A percentile compares a stretch with the other conserved stretches of the same genome.
Conservation (phyloP, 1,284 basidiomycete genomes). For the Gymnopus androsaceus region DNA sequence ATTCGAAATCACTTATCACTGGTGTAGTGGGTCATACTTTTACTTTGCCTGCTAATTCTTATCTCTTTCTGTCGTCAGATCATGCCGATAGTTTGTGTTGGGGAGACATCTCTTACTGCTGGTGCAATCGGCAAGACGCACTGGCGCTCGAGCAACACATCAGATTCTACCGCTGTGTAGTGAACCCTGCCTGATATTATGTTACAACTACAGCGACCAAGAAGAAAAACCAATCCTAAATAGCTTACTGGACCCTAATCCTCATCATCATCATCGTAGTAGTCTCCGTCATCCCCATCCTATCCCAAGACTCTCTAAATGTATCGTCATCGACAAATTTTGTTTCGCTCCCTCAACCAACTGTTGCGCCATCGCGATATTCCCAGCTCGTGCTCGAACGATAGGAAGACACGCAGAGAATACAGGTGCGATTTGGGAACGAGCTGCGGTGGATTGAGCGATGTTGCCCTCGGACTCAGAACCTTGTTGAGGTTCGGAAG, state of each 20-base stretch:
- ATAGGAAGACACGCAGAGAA: conserved; percentile 47
- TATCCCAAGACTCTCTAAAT: conserved; percentile 46
- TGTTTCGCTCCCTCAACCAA: conserved; percentile 48
- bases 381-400: conserved; percentile 42
- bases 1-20: too few relatives aligned
- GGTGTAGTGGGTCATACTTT: too few relatives aligned
- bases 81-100: too few relatives aligned
- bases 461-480: background rate
- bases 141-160: too few relatives aligned
- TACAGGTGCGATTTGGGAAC: conserved; percentile 38
- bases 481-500: background rate
- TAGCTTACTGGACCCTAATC: background rate
- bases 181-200: too few relatives aligned
- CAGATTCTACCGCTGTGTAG: too few relatives aligned
- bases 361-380: conserved; percentile 47
- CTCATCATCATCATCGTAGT: background rate
- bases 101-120: too few relatives aligned
- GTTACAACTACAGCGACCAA: too few relatives aligned
- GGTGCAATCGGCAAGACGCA: too few relatives aligned
- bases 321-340: conserved; percentile 42
- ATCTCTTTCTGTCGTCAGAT: too few relatives aligned
- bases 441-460: conserved; percentile 21
- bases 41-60: too few relatives aligned
- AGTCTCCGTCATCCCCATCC: conserved; percentile 13
- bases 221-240: background rate